These are phyloP conservation scores for Theileria luwenshuni DNA, from an alignment of 169 alveolate species.

Conservation along the genomic window DNA sequence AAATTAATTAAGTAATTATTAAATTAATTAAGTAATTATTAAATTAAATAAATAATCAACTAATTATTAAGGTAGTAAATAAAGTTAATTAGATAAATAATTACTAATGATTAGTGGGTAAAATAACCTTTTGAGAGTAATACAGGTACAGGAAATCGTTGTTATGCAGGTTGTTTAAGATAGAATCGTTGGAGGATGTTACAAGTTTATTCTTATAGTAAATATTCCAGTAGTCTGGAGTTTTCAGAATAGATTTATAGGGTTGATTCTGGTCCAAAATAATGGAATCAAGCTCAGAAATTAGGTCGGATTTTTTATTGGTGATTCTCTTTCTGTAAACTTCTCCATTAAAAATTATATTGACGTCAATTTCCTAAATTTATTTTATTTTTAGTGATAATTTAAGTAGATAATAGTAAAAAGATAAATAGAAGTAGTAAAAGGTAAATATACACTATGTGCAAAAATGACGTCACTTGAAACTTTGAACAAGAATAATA, in stretches of 20 bases:
- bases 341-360: constrained; percentile 45
- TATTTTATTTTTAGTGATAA: constrained; percentile 4
- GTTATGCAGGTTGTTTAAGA: constrained; percentile 1
- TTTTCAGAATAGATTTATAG: constrained; percentile 30
- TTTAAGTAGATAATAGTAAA: constrained; percentile 1
- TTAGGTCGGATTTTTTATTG: constrained; percentile 32
- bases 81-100: no score
- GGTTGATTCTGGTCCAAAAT: constrained; percentile 21
- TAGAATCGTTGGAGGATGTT: no score
- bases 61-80: no score
- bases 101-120: no score
- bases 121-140: constrained; percentile 8
- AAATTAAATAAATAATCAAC: no score
- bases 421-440: neutral
- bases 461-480: constrained; percentile 13
- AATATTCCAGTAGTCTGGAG: constrained; percentile 43
- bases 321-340: constrained; percentile 13
- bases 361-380: no score
- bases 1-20: no score
- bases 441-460: neutral
- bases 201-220: constrained; percentile 11
- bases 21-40: no score
- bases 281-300: constrained; percentile 43
- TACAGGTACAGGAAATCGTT: neutral
- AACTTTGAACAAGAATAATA: neutral